Percentiles rank a stretch among this genome's conserved stretches.
Evolutionary conservation across 257 asterid genomes (phyloP).

Genomic region (Lycium barbarum): DNA sequence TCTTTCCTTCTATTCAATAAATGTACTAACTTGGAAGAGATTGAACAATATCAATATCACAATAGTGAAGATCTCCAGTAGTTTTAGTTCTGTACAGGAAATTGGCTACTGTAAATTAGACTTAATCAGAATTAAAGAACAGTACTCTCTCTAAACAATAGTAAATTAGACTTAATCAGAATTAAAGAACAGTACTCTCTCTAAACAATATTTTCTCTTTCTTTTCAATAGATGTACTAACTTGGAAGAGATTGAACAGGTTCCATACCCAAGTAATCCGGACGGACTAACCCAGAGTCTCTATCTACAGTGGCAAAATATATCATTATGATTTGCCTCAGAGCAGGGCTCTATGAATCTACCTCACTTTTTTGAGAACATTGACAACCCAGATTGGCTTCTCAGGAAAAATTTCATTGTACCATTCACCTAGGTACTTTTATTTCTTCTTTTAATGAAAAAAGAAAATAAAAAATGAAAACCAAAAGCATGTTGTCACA

Average conservation of each 20-base stretch:
- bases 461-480: too few species aligned
- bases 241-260: conserved; percentile 18
- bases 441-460: too few species aligned
- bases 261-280: background rate
- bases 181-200: too few species aligned
- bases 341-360: background rate
- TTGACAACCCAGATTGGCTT: background rate
- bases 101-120: too few species aligned
- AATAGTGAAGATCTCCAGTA: too few species aligned
- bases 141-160: too few species aligned
- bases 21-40: conserved; percentile 17
- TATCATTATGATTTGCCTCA: conserved; percentile 27
- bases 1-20: background rate
- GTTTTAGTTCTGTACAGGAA: too few species aligned
- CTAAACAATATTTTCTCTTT: background rate
- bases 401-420: background rate
- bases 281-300: background rate
- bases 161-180: too few species aligned
- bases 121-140: too few species aligned
- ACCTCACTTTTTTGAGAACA: conserved; percentile 9
- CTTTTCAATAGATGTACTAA: conserved; percentile 10
- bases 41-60: background rate
- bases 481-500: too few species aligned
- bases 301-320: conserved; percentile 28
- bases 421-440: too few species aligned